phyloP scores from a whole-genome alignment of 2,329 filamentous ascomycete species.

The Aspergillus novoparasiticus region DNA sequence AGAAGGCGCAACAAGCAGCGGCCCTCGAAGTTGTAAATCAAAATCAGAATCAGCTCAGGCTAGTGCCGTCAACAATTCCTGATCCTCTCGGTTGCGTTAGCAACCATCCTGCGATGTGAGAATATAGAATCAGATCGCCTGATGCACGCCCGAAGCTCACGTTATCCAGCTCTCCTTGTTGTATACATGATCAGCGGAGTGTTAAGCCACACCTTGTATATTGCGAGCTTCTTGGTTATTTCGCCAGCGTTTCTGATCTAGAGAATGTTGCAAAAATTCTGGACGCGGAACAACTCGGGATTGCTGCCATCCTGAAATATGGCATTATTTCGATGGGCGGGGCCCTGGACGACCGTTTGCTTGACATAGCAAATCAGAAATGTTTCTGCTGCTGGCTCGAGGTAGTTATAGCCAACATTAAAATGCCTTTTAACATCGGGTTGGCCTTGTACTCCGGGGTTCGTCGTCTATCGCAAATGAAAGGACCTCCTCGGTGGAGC shows the following conservation, averaged over 20 bases:
- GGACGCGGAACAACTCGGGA: background rate
- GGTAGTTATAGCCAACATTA: background rate
- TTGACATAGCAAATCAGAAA: background rate
- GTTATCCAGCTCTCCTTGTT: background rate
- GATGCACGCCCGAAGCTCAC: background rate
- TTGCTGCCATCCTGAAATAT: background rate
- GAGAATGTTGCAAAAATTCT: background rate
- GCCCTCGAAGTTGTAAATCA: background rate
- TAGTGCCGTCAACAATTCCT: background rate
- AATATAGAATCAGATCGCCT: background rate
- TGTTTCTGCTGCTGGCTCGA: background rate
- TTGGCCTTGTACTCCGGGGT: background rate
- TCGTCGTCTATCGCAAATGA: background rate
- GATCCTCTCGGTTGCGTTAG: background rate
- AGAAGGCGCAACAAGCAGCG: background rate
- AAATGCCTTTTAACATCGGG: background rate
- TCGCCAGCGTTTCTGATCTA: background rate
- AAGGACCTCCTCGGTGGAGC: background rate
- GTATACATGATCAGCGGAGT: background rate
- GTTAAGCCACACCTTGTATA: background rate
- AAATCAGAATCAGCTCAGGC: background rate
- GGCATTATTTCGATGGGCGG: background rate
- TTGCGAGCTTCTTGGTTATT: background rate
- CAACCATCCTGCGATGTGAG: background rate
- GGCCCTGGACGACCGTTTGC: background rate